A percentile compares a stretch with the other conserved stretches of the same genome.
Conservation (phyloP, 495 filamentous ascomycete genomes). For the Aspergillus diversus region DNA sequence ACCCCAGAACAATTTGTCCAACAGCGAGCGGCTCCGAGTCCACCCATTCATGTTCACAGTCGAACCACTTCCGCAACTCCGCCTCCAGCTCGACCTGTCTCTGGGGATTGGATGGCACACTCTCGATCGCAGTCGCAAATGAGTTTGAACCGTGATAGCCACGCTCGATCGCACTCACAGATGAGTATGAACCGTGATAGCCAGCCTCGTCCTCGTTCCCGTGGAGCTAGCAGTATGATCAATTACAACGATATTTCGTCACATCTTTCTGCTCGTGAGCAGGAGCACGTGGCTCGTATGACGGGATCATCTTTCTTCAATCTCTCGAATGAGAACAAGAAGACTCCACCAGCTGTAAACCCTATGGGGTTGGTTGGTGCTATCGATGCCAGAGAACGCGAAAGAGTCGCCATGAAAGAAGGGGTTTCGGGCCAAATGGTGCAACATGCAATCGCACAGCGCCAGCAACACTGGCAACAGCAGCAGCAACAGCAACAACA, state of each 20-base stretch:
- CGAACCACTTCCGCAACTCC: constrained; percentile 58
- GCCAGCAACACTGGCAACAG: constrained; percentile 62
- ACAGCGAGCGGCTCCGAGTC: constrained; percentile 68
- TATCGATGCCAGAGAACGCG: constrained; percentile 75
- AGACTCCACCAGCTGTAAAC: constrained; percentile 45
- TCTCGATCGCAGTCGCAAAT: constrained; percentile 47
- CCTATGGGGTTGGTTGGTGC: constrained; percentile 70
- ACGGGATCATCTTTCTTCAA: constrained; percentile 83
- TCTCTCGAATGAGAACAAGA: constrained; percentile 58
- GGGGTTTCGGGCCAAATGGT: constrained; percentile 73
- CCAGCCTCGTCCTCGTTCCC: constrained; percentile 50
- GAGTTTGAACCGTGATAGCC: constrained; percentile 41
- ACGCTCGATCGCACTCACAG: constrained; percentile 49
- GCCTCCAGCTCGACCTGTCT: constrained; percentile 48
- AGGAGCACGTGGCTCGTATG: constrained; percentile 87
- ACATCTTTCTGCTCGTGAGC: constrained; percentile 87
- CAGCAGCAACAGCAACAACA: constrained; percentile 49
- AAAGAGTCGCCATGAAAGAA: constrained; percentile 72
- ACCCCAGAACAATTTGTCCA: constrained; percentile 85
- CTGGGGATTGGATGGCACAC: constrained; percentile 60
- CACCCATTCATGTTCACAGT: constrained; percentile 57
- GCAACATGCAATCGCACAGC: constrained; percentile 76
- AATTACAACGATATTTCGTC: constrained; percentile 58
- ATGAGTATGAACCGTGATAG: constrained; percentile 40
- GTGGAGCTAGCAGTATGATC: constrained; percentile 48